Evolutionary conservation across 257 asterid species (phyloP).

Genomic region (Capsicum rhomboideum): DNA sequence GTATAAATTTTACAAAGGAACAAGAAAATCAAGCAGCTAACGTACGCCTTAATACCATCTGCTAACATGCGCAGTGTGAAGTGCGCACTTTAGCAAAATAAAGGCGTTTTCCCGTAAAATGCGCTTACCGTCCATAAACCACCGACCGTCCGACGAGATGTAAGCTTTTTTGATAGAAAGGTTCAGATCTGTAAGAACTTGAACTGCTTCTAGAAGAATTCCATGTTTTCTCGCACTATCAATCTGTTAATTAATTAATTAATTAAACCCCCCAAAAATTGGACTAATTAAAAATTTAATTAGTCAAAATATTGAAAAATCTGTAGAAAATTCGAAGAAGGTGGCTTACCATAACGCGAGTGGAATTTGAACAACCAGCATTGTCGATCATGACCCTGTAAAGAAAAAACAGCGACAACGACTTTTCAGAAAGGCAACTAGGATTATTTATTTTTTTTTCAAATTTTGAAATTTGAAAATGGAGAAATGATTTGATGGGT

Average conservation of each 20-base stretch:
- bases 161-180: conserved; percentile 90
- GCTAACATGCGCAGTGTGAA: too few species aligned
- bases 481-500: background rate
- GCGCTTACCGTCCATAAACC: conserved; percentile 96
- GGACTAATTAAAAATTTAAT: background rate
- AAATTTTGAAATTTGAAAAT: background rate
- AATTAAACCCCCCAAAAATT: background rate
- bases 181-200: conserved; percentile 89
- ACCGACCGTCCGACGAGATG: conserved; percentile 88
- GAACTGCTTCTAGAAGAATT: conserved; percentile 90
- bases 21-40: background rate
- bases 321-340: background rate
- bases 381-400: conserved; percentile 95
- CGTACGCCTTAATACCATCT: background rate
- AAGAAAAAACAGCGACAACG: conserved; percentile 1
- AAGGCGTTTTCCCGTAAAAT: background rate
- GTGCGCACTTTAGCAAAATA: conserved; percentile 10
- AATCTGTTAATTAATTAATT: conserved; percentile 28
- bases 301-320: background rate
- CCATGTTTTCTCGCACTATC: conserved; percentile 91
- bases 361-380: conserved; percentile 74
- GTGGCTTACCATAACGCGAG: conserved; percentile 78
- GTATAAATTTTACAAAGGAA: background rate
- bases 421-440: conserved; percentile 23
- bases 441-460: background rate